A percentile compares a stretch with the other conserved stretches of the same genome.
These are phyloP conservation scores for Termitomyces sp. DNA, from an alignment of 768 basidiomycete species.

Conservation along the genomic window DNA sequence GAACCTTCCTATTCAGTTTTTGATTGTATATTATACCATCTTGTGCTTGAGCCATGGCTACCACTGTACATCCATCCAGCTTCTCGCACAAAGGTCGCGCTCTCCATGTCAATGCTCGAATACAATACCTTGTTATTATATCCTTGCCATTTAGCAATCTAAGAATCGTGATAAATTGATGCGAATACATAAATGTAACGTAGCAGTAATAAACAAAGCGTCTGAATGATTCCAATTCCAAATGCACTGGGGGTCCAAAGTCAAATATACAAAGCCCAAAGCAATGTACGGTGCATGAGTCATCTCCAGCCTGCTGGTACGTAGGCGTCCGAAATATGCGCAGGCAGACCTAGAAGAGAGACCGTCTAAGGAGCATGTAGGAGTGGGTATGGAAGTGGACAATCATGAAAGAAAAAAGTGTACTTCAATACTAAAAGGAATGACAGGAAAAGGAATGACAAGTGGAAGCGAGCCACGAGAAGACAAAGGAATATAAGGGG, in stretches of 20 bases:
- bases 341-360: neutral
- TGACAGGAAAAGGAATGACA: neutral
- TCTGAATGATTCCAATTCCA: conserved; percentile 3
- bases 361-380: neutral
- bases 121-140: neutral
- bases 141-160: neutral
- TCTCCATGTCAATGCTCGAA: neutral
- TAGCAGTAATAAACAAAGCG: neutral
- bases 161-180: neutral
- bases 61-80: neutral
- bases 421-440: neutral
- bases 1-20: neutral
- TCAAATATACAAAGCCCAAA: neutral
- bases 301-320: neutral
- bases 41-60: neutral
- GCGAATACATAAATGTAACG: conserved; percentile 1
- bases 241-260: conserved; percentile 1
- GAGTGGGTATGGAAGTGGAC: conserved; percentile 2
- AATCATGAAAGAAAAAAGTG: neutral
- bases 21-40: neutral
- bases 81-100: neutral
- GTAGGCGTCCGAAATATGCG: conserved; percentile 1
- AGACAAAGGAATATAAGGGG: conserved; percentile 1
- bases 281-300: neutral
- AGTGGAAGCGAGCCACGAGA: neutral